Base-by-base conservation (phyloP, 2,329 filamentous ascomycete genomes). In the Huntiella abstrusa region DNA sequence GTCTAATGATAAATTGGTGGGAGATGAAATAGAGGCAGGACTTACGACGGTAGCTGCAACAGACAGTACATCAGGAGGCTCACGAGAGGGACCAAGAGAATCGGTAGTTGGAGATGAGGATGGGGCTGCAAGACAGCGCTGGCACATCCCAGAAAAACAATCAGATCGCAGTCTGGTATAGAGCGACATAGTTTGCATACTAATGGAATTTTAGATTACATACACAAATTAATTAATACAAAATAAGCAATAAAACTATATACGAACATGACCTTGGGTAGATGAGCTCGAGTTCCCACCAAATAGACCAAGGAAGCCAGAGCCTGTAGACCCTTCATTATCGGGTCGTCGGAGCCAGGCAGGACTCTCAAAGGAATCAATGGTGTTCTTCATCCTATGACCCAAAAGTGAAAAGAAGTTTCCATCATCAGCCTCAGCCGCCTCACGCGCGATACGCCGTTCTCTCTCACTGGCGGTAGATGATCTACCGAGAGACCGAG, bases 351-450 rank as follows among this genome's bases (percentile, higher is more conserved):
- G 1, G 22, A 28, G 22, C 86, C 87, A 96, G 52, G 77, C 77
- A 0, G 91, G 88, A 28, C 79, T 71, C 45, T 86, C 80, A 2
- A 85, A 71, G 0, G 77, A 81, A 51, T 96, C 88, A 45, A 96
- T 75, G 0, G 91, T 96, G 57, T 98, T 98, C 61, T 79, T 83
- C 54, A 98, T 78, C 33, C 88, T 72, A 57, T 92, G 83, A 0
- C 83, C 77, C 51, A 96, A 76, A 33, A 80, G 79, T 53, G 83
- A 73, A 56, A 96, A 86, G 60, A 94, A 84, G 53, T 79, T 84
- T 46, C 85, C 83, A 11, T 86, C 77, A 32, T 83, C 79, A 1
- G 73, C 69, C n/a, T 73, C 71, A 5, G 71, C 70, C 0, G 73
- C 70, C 15, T 70, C 48, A 5, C 41, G 41, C 3, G 45, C 48